Evolutionary conservation across 306 rosid species (phyloP).

Genomic region (Prunus mume): DNA sequence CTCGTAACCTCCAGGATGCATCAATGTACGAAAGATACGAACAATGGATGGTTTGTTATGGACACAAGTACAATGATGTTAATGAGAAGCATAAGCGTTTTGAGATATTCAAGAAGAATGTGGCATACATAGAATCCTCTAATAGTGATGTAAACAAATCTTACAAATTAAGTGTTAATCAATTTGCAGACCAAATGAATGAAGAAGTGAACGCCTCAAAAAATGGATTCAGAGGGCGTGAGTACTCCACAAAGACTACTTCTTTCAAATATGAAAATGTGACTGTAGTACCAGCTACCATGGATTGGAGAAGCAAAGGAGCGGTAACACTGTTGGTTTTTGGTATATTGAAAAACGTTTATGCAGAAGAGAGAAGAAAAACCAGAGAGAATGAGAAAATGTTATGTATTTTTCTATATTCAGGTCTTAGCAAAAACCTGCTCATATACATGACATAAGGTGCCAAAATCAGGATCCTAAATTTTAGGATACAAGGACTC

Average conservation of each 20-base stretch:
- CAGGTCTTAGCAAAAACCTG: no score
- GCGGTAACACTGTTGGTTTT: slow-evolving; percentile 23
- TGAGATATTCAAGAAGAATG: slow-evolving; percentile 35
- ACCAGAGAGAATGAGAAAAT: no score
- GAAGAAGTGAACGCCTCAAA: slow-evolving; percentile 38
- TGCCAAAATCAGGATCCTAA: no score
- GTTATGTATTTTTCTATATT: no score
- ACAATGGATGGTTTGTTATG: slow-evolving; percentile 39
- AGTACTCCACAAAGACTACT: slow-evolving; percentile 25
- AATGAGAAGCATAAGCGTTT: slow-evolving; percentile 35
- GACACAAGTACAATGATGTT: slow-evolving; percentile 8
- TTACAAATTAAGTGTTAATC: slow-evolving; percentile 30
- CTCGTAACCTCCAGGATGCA: slow-evolving; percentile 36
- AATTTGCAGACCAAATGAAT: slow-evolving; percentile 39
- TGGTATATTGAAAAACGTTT: no score
- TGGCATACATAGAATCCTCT: slow-evolving; percentile 27
- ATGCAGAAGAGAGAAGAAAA: no score
- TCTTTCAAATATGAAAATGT: slow-evolving; percentile 41
- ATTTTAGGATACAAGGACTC: no score
- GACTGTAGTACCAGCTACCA: slow-evolving; percentile 15
- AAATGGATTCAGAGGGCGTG: slow-evolving; percentile 43
- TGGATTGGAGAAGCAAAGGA: slow-evolving; percentile 48
- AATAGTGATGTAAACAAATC: slow-evolving; percentile 33
- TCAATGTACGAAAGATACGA: slow-evolving; percentile 33
- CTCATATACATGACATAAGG: no score